Conservation (phyloP, 164 flowering plant species). For the Kalanchoe fedtschenkoi region DNA sequence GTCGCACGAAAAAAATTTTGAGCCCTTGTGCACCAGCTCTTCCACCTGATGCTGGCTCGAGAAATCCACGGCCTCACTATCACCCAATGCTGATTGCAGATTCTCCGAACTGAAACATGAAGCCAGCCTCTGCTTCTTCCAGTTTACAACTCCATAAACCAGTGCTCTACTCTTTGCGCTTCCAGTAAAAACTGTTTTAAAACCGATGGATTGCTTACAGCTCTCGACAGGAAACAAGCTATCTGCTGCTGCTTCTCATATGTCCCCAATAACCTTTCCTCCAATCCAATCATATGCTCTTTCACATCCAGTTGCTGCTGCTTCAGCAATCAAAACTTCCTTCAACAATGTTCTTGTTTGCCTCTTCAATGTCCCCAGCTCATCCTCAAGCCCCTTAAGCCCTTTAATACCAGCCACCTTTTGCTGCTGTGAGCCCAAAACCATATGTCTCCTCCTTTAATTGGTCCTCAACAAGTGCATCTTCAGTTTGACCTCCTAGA, state of each 20-base stretch:
- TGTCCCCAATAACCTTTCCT: slow-evolving; percentile 29
- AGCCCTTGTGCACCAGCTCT: slow-evolving; percentile 13
- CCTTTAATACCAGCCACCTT: slow-evolving; percentile 30
- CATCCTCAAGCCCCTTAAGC: slow-evolving; percentile 39
- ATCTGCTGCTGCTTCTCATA: slow-evolving; percentile 56
- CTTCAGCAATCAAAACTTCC: slow-evolving; percentile 42
- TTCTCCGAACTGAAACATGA: slow-evolving; percentile 24
- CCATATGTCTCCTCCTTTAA: slow-evolving; percentile 41
- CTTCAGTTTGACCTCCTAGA: slow-evolving; percentile 69
- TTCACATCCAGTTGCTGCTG: slow-evolving; percentile 56
- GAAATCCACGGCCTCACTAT: slow-evolving; percentile 1
- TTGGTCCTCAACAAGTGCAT: slow-evolving; percentile 69
- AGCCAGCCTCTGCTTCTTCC: slow-evolving; percentile 47
- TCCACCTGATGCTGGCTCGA: slow-evolving; percentile 10
- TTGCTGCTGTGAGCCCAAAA: slow-evolving; percentile 22
- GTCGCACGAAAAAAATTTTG: slow-evolving; percentile 22
- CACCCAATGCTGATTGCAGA: slow-evolving; percentile 8
- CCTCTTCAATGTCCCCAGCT: slow-evolving; percentile 45
- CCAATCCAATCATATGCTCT: slow-evolving; percentile 26
- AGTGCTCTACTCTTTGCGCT: slow-evolving; percentile 13
- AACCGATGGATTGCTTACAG: slow-evolving; percentile 37
- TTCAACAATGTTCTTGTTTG: slow-evolving; percentile 37
- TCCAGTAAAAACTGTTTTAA: slow-evolving; percentile 29
- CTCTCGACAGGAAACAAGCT: slow-evolving; percentile 59
- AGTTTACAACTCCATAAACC: slow-evolving; percentile 18